Percentiles rank a stretch among this genome's conserved stretches.
phyloP scores from a whole-genome alignment of 345 rosid species.

The Eutrema japonicum region DNA sequence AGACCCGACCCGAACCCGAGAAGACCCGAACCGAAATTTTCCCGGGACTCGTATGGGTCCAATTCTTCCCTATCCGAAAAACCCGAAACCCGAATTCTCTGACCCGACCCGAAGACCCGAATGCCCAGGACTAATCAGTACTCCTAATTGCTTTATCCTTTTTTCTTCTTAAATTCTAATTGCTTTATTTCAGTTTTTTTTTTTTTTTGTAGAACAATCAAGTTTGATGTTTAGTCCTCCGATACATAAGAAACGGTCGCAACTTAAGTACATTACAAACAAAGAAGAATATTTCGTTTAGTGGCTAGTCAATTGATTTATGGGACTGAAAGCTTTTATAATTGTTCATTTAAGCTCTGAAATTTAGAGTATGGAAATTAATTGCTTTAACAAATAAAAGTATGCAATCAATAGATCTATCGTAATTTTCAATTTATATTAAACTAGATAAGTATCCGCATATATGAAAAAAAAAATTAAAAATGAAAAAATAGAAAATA shows the following conservation, averaged over 20 bases:
- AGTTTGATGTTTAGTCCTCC: constrained; percentile 9
- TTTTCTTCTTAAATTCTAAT: constrained; percentile 17
- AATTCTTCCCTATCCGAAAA: no score
- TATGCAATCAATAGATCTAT: not conserved
- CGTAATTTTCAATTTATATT: not conserved
- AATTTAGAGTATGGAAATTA: not conserved
- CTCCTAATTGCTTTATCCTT: not conserved
- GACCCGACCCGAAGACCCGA: no score
- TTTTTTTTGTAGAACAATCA: not conserved
- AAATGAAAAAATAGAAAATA: no score
- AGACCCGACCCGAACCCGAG: no score
- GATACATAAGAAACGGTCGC: constrained; percentile 21
- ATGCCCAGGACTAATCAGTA: no score
- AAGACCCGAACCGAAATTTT: no score
- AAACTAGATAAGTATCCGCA: no score
- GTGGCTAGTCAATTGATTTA: not conserved
- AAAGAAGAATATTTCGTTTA: not conserved
- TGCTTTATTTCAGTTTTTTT: constrained; percentile 11
- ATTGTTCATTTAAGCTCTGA: not conserved
- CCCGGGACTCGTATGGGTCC: no score
- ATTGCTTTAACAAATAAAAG: not conserved
- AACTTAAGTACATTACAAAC: not conserved
- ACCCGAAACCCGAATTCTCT: no score
- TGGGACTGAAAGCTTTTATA: not conserved
- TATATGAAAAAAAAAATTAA: no score